Evolutionary conservation across 345 rosid species (phyloP).

Genomic region (Ceriops zippeliana): DNA sequence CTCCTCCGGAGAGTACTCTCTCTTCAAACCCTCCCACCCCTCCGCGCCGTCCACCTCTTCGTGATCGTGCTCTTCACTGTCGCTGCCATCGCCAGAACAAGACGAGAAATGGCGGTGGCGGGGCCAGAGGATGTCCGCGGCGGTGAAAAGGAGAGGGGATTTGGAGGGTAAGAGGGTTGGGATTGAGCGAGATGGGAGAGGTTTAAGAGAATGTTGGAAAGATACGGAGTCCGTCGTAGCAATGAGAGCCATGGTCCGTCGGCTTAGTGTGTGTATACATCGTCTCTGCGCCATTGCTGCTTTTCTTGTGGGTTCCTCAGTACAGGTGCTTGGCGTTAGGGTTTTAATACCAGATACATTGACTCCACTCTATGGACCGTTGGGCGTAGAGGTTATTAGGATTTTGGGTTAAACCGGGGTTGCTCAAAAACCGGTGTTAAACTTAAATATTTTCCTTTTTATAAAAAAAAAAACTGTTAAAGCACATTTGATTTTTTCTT

Average conservation of each 20-base stretch:
- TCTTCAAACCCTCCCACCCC: constrained; percentile 13
- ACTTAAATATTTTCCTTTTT: too few relatives aligned
- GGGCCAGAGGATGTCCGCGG: constrained; percentile 19
- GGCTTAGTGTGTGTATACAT: constrained; percentile 48
- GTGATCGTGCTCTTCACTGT: constrained; percentile 17
- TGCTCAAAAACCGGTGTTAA: too few relatives aligned
- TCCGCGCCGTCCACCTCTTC: constrained; percentile 1
- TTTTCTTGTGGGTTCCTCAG: not conserved
- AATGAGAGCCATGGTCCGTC: constrained; percentile 39
- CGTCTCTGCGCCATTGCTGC: constrained; percentile 65
- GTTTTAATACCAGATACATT: too few relatives aligned
- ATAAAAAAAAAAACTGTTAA: too few relatives aligned
- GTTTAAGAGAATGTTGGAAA: constrained; percentile 12
- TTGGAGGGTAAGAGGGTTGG: constrained; percentile 15
- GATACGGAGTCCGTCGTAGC: constrained; percentile 23
- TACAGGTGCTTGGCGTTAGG: too few relatives aligned
- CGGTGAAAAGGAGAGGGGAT: constrained; percentile 7
- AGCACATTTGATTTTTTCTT: too few relatives aligned
- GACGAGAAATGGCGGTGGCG: constrained; percentile 48
- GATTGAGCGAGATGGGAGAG: constrained; percentile 3
- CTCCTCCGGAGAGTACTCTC: constrained; percentile 67
- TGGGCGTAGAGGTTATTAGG: too few relatives aligned
- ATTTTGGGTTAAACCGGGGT: too few relatives aligned
- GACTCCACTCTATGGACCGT: too few relatives aligned
- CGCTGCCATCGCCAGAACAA: constrained; percentile 22